Conservation (phyloP, 371 early-diverging fungal species). For the Mucor indicus region DNA sequence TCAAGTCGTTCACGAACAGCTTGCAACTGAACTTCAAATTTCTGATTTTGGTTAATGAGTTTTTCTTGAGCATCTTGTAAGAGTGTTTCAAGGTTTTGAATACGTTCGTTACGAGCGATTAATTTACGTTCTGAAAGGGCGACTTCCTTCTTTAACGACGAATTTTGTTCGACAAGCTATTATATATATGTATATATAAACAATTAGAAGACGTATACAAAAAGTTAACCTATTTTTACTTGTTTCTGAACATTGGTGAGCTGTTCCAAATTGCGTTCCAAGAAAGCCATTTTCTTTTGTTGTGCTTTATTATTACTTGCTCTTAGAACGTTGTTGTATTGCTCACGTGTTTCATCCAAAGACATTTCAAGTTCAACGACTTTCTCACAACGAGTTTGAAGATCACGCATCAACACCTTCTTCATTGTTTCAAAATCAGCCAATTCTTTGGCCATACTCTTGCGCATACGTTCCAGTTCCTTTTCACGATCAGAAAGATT, state of each 20-base stretch:
- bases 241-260: constrained; percentile 89
- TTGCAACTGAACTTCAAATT: constrained; percentile 74
- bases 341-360: constrained; percentile 87
- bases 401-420: constrained; percentile 91
- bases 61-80: constrained; percentile 76
- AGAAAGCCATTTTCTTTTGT: constrained; percentile 89
- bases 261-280: constrained; percentile 93
- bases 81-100: constrained; percentile 80
- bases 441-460: constrained; percentile 85
- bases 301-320: constrained; percentile 79
- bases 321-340: constrained; percentile 78
- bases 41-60: constrained; percentile 74
- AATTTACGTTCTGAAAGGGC: constrained; percentile 90
- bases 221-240: constrained; percentile 14
- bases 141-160: constrained; percentile 87
- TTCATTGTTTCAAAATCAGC: constrained; percentile 93
- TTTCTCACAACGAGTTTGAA: constrained; percentile 93
- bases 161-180: constrained; percentile 88
- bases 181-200: neutral
- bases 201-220: neutral
- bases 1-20: constrained; percentile 70
- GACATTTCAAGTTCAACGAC: constrained; percentile 91
- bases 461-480: constrained; percentile 82
- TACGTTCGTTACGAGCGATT: constrained; percentile 86
- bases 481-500: constrained; percentile 66